Percentiles rank a stretch among this genome's conserved stretches.
phyloP scores from a whole-genome alignment of 768 basidiomycete genomes.

The Suillus variegatus region DNA sequence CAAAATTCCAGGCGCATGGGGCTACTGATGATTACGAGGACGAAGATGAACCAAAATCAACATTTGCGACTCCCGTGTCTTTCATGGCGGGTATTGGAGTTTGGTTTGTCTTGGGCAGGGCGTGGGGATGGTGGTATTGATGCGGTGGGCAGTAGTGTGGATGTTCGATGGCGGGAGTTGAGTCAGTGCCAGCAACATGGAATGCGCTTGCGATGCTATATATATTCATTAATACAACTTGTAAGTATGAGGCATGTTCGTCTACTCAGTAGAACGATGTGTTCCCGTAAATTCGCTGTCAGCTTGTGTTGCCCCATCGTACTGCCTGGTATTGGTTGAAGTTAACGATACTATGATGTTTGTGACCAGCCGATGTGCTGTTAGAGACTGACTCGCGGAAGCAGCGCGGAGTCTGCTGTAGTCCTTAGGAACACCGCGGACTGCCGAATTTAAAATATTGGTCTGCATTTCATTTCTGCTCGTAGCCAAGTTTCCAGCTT shows the following conservation, averaged over 20 bases:
- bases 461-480: neutral
- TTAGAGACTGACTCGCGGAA: neutral
- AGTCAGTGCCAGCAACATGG: neutral
- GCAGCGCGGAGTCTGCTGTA: neutral
- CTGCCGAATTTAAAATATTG: neutral
- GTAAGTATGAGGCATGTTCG: neutral
- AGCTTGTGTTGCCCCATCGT: neutral
- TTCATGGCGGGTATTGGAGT: neutral
- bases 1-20: constrained; percentile 10
- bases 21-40: constrained; percentile 2
- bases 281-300: neutral
- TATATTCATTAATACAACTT: neutral
- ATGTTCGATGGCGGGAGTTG: neutral
- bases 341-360: neutral
- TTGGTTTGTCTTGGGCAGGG: neutral
- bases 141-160: neutral
- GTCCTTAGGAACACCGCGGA: neutral
- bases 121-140: constrained; percentile 1
- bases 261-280: neutral
- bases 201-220: neutral
- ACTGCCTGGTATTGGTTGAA: neutral
- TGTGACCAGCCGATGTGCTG: too few species aligned
- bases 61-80: neutral
- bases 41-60: neutral
- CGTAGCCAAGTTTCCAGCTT: neutral